Evolutionary conservation across 768 basidiomycete genomes (phyloP), one percentile per base, ranked within the genome.

Genomic region (Hypsizygus marmoreus): DNA sequence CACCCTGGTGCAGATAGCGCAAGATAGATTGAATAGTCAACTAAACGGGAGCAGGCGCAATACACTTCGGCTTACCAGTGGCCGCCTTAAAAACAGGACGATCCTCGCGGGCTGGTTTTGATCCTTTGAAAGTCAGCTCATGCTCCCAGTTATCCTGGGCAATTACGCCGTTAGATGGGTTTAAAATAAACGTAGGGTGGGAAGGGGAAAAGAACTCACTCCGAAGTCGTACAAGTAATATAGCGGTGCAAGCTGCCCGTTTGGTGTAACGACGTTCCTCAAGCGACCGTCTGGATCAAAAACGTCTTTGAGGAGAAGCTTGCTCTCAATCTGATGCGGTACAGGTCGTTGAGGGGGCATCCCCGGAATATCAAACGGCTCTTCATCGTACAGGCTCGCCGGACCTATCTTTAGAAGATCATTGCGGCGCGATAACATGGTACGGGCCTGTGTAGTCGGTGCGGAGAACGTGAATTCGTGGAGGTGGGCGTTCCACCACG

Each of bases 91-190:
- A 53, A 26, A 53, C 40, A 2, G 51, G 51, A 6, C 51, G 50
- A 36, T 50, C 42, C 3, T 40, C 40, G 13, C 34, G 34, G n/a
- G 51, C 51, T 16, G 45, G 39, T 32, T 54, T 51, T 17, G 25
- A 17, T 9, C 50, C 50, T 32, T 54, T 46, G 45, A 46, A 51
- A 13, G 25, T 42, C 24, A 54, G 23, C 14, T 43, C 31, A 43
- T 56, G 58, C n/a, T 59, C 58, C 58, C 58, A 60, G 29, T 53
- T 32, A 40, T 59, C 58, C 58, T 60, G 29, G 16, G 25, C 49
- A 40, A 45, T 54, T n/a, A n/a, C n/a, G n/a, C n/a, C n/a, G n/a
- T n/a, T n/a, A n/a, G n/a, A n/a, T n/a, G n/a, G n/a, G n/a, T n/a
- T n/a, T n/a, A n/a, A n/a, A n/a, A n/a, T n/a, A n/a, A n/a, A n/a